Percentiles rank a stretch among this genome's conserved stretches.
phyloP scores from a whole-genome alignment of 257 asterid genomes.

The Buddleja alternifolia region DNA sequence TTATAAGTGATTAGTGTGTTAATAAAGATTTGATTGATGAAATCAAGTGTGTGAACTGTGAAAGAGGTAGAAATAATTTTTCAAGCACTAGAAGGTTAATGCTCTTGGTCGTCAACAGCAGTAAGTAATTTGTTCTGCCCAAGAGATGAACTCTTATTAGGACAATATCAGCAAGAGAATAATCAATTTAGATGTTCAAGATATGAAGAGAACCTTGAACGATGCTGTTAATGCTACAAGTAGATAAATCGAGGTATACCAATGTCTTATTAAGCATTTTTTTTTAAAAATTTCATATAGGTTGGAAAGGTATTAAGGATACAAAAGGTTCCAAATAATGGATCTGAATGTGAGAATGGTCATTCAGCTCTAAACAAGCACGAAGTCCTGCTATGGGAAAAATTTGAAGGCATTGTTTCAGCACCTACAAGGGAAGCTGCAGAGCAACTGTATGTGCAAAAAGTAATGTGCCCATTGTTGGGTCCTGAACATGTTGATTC shows the following conservation, averaged over 20 bases:
- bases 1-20: conserved; percentile 7
- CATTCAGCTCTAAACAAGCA: conserved; percentile 53
- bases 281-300: conserved; percentile 38
- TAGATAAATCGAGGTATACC: conserved; percentile 16
- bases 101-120: background rate
- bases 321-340: conserved; percentile 64
- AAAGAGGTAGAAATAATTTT: conserved; percentile 5
- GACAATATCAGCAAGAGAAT: conserved; percentile 9
- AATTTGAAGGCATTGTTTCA: conserved; percentile 57
- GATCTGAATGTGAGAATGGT: conserved; percentile 53
- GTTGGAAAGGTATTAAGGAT: conserved; percentile 84
- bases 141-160: background rate
- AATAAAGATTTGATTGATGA: conserved; percentile 10
- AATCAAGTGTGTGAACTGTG: background rate
- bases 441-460: conserved; percentile 68
- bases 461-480: conserved; percentile 74
- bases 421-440: conserved; percentile 79
- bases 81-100: background rate
- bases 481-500: conserved; percentile 90
- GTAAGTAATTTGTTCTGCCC: conserved; percentile 2
- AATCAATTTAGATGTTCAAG: background rate
- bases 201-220: conserved; percentile 17
- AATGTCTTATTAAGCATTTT: conserved; percentile 17
- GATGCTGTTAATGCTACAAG: conserved; percentile 16
- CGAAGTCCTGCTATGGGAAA: conserved; percentile 73